A percentile compares a stretch with the other conserved stretches of the same genome.
Evolutionary conservation across 2,329 filamentous ascomycete species (phyloP).

Genomic region (Stagonosporopsis vannaccii): DNA sequence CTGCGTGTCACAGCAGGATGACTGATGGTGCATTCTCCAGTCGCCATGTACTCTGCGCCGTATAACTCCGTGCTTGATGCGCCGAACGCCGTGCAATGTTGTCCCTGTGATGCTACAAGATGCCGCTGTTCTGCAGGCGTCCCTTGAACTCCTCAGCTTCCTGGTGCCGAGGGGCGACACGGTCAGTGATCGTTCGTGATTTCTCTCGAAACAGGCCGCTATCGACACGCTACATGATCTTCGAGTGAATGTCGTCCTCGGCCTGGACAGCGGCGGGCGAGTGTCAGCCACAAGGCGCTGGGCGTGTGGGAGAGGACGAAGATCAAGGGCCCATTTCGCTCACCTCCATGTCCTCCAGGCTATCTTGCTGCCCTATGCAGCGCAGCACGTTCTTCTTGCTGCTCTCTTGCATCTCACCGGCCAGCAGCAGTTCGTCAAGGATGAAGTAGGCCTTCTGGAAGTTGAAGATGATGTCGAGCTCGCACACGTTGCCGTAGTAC

Average conservation of each 20-base stretch:
- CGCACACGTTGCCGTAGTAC: constrained; percentile 99
- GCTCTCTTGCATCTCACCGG: constrained; percentile 97
- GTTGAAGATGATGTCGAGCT: constrained; percentile 99
- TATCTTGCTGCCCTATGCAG: constrained; percentile 97
- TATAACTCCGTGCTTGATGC: constrained; percentile 18
- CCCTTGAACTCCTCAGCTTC: constrained; percentile 41
- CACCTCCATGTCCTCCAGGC: constrained; percentile 99
- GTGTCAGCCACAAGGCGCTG: constrained; percentile 52
- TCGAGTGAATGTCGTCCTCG: constrained; percentile 84
- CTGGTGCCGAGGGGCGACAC: constrained; percentile 34
- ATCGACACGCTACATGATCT: constrained; percentile 71
- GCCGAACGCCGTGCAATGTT: constrained; percentile 30
- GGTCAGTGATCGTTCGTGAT: constrained; percentile 38
- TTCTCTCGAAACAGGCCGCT: constrained; percentile 23
- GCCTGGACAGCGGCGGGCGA: constrained; percentile 64
- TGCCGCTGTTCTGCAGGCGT: constrained; percentile 40
- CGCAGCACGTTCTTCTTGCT: constrained; percentile 98
- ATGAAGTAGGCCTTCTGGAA: constrained; percentile 99
- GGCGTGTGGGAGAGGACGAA: constrained; percentile 23
- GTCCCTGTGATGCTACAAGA: constrained; percentile 31
- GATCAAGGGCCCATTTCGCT: constrained; percentile 54
- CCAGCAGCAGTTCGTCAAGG: constrained; percentile 91
- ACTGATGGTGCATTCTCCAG: constrained; percentile 49
- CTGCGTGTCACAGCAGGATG: constrained; percentile 45
- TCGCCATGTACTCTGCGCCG: constrained; percentile 19